Base-by-base conservation (phyloP, 768 basidiomycete genomes). In the Tremella fuciformis region DNA sequence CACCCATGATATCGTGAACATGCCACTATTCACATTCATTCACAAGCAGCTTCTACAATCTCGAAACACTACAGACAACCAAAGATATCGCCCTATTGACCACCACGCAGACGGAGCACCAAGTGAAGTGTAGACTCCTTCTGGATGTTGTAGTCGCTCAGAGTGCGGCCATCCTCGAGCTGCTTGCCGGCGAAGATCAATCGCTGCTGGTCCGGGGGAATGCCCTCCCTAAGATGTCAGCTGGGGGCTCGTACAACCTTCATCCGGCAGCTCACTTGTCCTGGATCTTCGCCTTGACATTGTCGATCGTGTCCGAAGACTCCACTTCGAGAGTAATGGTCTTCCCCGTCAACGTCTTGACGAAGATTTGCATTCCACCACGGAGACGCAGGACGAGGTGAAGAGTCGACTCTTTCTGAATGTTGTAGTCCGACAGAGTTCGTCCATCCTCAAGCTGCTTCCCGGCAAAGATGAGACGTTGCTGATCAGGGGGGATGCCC, bases 71-170 rank as follows among this genome's bases (percentile, higher is more conserved):
- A 46, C 22, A 22, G 15, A 46, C 22, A 22, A 46, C n/a, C 42
- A n/a, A 46, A 22, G 42, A 46, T 18, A 46, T 4, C 50, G 7
- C 54, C 46, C 67, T 91, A 88, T 88, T 90, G 89, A 84, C 94
- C 94, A 83, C 96, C 96, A 81, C 93, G 91, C 47, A 99, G 88
- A 76, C 94, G 89, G 59, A 98, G 87, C 64, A 98, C 94, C 66
- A 98, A 80, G 80, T 98, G 93, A 58, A 99, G 88, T 59, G 94
- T 99, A 24, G 92, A 97, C 82, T 98, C 93, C 84, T 98, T 97
- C 82, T 99, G 96, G 76, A 98, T 68, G 56, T 73, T 73, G 65
- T 73, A 73, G 54, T 73, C 71, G 29, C 56, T 57, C 22, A 73
- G 56, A 21, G 74, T 74, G 24, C 73, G 56, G 42, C 72, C 67